Conservation (phyloP, 2,329 filamentous ascomycete genomes). For the Cladophialophora carrionii region DNA sequence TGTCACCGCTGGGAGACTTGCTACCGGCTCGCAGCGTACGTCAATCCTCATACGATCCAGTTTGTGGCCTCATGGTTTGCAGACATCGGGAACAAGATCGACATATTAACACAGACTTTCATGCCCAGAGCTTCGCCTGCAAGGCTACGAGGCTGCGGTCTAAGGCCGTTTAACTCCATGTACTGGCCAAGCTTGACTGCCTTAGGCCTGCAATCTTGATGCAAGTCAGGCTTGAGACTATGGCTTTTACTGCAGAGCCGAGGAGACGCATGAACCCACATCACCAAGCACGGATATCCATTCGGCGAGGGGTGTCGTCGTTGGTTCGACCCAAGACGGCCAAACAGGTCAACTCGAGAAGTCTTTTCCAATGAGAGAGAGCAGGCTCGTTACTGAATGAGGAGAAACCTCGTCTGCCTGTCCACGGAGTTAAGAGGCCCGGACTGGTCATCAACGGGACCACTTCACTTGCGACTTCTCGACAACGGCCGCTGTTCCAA, state of each 20-base stretch:
- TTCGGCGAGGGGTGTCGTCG: not conserved
- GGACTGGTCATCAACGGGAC: not conserved
- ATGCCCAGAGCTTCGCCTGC: not conserved
- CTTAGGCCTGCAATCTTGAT: not conserved
- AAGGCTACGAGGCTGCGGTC: not conserved
- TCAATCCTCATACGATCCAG: not conserved
- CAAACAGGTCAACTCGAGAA: not conserved
- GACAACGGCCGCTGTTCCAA: not conserved
- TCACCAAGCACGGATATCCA: not conserved
- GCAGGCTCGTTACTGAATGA: not conserved
- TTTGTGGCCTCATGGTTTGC: not conserved
- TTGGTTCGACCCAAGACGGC: not conserved
- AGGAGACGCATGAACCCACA: not conserved
- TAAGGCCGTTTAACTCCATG: constrained; percentile 2
- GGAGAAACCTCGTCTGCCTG: constrained; percentile 2
- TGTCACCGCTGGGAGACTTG: not conserved
- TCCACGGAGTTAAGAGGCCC: constrained; percentile 10
- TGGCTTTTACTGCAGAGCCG: not conserved
- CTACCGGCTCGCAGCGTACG: not conserved
- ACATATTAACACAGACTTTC: not conserved
- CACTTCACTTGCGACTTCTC: not conserved
- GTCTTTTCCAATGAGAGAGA: not conserved
- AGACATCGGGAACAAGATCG: not conserved
- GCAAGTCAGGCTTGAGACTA: not conserved
- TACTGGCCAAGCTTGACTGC: not conserved